Percentiles rank a stretch among this genome's conserved stretches.
Conservation (phyloP, 169 alveolate species). For the Theileria orientalis region DNA sequence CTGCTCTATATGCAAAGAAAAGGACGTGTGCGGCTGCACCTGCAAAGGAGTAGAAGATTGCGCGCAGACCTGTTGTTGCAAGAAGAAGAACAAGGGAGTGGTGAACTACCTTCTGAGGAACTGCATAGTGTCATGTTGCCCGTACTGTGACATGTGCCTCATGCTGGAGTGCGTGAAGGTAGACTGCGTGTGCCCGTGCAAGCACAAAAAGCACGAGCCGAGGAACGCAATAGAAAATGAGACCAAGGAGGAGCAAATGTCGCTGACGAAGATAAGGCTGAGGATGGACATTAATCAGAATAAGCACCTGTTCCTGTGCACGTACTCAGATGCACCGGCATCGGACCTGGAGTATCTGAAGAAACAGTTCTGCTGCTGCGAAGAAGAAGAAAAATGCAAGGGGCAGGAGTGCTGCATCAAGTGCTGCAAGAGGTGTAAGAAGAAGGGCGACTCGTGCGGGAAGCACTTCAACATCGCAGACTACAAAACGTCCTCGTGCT, state of each 20-base stretch:
- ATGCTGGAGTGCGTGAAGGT: slow-evolving; percentile 37
- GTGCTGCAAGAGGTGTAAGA: background rate
- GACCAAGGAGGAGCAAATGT: slow-evolving; percentile 8
- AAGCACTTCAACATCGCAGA: slow-evolving; percentile 11
- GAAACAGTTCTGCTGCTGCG: background rate
- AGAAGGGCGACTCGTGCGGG: background rate
- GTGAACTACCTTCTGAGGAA: slow-evolving; percentile 25
- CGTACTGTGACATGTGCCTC: slow-evolving; percentile 47
- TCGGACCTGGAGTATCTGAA: background rate
- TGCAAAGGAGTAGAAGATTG: background rate
- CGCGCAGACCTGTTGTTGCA: slow-evolving; percentile 2
- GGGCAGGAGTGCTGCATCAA: background rate
- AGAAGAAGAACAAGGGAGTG: background rate
- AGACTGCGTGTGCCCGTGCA: slow-evolving; percentile 19
- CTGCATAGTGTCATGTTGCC: slow-evolving; percentile 46
- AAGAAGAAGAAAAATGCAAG: background rate
- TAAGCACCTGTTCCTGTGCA: background rate
- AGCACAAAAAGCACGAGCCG: background rate
- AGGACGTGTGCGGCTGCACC: background rate
- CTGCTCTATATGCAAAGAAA: background rate
- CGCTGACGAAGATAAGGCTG: slow-evolving; percentile 18
- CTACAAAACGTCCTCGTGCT: slow-evolving; percentile 24
- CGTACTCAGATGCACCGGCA: background rate
- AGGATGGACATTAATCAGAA: background rate
- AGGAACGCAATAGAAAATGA: slow-evolving; percentile 4